phyloP scores from a whole-genome alignment of 192 early-diverging fungal genomes.

The Entomortierella chlamydospora region DNA sequence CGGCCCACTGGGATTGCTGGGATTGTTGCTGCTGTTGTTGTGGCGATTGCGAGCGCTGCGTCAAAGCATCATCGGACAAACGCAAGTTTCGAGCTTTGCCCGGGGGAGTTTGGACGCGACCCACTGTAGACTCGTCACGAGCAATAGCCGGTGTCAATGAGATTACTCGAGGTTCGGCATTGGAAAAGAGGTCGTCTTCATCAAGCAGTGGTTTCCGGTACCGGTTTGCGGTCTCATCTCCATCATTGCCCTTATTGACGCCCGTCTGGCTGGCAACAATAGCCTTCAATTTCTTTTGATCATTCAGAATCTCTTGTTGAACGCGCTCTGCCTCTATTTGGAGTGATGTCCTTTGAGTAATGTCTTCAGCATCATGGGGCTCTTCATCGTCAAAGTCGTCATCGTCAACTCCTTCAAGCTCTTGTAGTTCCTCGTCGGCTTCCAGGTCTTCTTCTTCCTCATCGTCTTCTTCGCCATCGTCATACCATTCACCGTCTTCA shows the following conservation, averaged over 20 bases:
- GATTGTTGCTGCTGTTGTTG: slow-evolving; percentile 10
- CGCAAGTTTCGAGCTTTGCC: slow-evolving; percentile 22
- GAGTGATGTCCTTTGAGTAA: slow-evolving; percentile 3
- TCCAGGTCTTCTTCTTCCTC: slow-evolving; percentile 62
- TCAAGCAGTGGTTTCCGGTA: slow-evolving; percentile 42
- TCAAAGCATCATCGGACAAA: slow-evolving; percentile 3
- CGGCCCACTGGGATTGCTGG: background rate
- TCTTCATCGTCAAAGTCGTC: slow-evolving; percentile 51
- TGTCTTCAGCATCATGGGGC: slow-evolving; percentile 11
- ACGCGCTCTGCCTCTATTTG: slow-evolving; percentile 45
- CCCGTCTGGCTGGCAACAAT: background rate
- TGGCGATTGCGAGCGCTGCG: slow-evolving; percentile 5
- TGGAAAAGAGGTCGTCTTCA: slow-evolving; percentile 36
- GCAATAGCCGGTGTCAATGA: slow-evolving; percentile 63
- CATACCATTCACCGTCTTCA: slow-evolving; percentile 53
- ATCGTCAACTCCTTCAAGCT: slow-evolving; percentile 43
- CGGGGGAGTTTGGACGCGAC: slow-evolving; percentile 21
- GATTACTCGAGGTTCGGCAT: slow-evolving; percentile 58
- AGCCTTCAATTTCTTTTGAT: slow-evolving; percentile 14
- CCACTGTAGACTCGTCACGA: slow-evolving; percentile 38
- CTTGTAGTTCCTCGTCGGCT: slow-evolving; percentile 21
- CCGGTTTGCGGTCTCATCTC: slow-evolving; percentile 41
- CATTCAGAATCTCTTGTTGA: slow-evolving; percentile 47
- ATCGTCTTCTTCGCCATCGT: slow-evolving; percentile 60
- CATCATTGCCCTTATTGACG: slow-evolving; percentile 57